Percentiles rank a stretch among this genome's conserved stretches.
These are phyloP conservation scores for Hypocreales sp. DNA, from an alignment of 2,329 filamentous ascomycete genomes.

Conservation along the genomic window DNA sequence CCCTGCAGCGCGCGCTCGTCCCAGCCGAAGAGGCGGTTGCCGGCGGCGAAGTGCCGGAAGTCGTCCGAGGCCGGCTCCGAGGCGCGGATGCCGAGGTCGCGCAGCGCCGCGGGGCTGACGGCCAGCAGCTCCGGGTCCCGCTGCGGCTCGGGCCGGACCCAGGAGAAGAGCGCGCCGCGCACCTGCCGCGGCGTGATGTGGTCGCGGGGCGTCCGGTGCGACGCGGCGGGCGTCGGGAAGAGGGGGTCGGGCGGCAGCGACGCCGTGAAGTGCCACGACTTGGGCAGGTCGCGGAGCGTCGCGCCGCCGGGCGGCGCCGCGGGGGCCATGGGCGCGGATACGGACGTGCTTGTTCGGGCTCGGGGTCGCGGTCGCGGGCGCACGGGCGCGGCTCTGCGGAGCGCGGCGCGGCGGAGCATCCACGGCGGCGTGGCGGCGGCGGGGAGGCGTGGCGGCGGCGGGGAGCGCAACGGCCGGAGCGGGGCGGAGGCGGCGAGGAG, in stretches of 20 bases:
- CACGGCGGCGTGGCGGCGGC: too few species aligned
- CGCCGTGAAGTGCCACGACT: conserved; percentile 50
- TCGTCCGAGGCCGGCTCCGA: conserved; percentile 55
- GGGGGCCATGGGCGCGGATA: conserved; percentile 14
- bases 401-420: too few species aligned
- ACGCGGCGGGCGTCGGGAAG: conserved; percentile 67
- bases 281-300: conserved; percentile 40
- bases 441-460: too few species aligned
- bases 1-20: conserved; percentile 48
- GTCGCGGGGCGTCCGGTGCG: conserved; percentile 66
- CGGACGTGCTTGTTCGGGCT: too few species aligned
- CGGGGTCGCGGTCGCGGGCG: conserved; percentile 10
- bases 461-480: too few species aligned
- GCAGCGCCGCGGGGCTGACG: conserved; percentile 64
- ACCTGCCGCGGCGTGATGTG: conserved; percentile 70
- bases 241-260: conserved; percentile 58
- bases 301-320: conserved; percentile 17
- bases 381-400: too few species aligned
- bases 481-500: too few species aligned
- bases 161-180: conserved; percentile 74
- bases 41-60: conserved; percentile 64
- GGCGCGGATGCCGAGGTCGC: conserved; percentile 60
- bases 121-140: conserved; percentile 64
- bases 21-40: conserved; percentile 72
- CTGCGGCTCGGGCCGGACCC: conserved; percentile 65